Conservation (phyloP, 73 alveolate species). For the Strombidium stylifer region DNA sequence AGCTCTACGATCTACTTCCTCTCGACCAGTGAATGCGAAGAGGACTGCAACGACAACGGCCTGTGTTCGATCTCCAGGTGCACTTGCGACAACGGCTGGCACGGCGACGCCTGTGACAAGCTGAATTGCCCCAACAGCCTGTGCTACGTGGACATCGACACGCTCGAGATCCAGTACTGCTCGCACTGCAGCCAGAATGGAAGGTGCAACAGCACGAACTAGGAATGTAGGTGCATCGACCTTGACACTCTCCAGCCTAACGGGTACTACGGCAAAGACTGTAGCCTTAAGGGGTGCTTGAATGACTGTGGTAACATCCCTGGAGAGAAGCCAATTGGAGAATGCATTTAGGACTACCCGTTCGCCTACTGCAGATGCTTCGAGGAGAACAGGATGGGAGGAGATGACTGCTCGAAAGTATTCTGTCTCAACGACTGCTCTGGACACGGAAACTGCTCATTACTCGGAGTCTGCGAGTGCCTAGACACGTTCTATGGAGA, state of each 20-base stretch:
- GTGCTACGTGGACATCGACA: slow-evolving; percentile 75
- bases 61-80: slow-evolving; percentile 67
- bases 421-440: slow-evolving; percentile 78
- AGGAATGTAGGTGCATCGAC: slow-evolving; percentile 64
- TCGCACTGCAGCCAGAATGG: slow-evolving; percentile 75
- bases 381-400: slow-evolving; percentile 63
- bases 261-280: slow-evolving; percentile 79
- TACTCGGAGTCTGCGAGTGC: slow-evolving; percentile 65
- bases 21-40: slow-evolving; percentile 49
- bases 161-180: slow-evolving; percentile 62
- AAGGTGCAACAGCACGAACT: slow-evolving; percentile 62
- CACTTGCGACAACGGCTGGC: slow-evolving; percentile 60
- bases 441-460: slow-evolving; percentile 54
- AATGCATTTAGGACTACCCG: slow-evolving; percentile 60
- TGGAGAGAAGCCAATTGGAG: slow-evolving; percentile 46
- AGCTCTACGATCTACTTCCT: slow-evolving; percentile 48
- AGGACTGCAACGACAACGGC: slow-evolving; percentile 69
- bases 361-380: slow-evolving; percentile 67
- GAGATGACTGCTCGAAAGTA: slow-evolving; percentile 74
- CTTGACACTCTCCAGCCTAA: no score
- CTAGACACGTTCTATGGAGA: slow-evolving; percentile 52
- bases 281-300: slow-evolving; percentile 48
- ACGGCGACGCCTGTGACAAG: slow-evolving; percentile 59
- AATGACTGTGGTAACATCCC: slow-evolving; percentile 63
- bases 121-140: slow-evolving; percentile 59